Percentiles rank a stretch among this genome's conserved stretches.
Evolutionary conservation across 2,329 filamentous ascomycete genomes (phyloP).

Genomic region (Pseudophaeomoniella oleicola): DNA sequence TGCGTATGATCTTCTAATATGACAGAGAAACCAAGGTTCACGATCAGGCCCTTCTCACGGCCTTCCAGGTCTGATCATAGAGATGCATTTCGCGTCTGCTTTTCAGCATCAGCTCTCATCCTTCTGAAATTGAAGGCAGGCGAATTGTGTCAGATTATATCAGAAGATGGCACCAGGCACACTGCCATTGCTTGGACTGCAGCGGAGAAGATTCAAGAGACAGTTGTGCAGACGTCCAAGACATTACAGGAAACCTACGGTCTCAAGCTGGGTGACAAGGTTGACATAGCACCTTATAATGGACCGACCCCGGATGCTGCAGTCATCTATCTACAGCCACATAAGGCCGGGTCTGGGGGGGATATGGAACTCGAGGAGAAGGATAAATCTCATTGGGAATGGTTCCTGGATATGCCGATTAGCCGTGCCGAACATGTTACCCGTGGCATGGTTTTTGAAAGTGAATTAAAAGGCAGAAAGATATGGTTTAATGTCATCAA

Average conservation of each 20-base stretch:
- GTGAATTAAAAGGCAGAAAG: constrained; percentile 40
- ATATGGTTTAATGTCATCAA: constrained; percentile 46
- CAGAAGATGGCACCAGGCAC: neutral
- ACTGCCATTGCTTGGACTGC: constrained; percentile 48
- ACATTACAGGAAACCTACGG: constrained; percentile 57
- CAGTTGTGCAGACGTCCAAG: constrained; percentile 58
- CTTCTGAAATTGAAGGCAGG: constrained; percentile 41
- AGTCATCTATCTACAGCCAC: constrained; percentile 36
- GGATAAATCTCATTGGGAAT: constrained; percentile 32
- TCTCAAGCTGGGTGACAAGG: constrained; percentile 56
- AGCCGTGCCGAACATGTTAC: constrained; percentile 51
- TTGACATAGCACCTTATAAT: constrained; percentile 44
- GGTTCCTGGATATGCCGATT: constrained; percentile 29
- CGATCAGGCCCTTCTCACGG: constrained; percentile 38
- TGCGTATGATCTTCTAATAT: too few species aligned
- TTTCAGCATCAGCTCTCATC: constrained; percentile 41
- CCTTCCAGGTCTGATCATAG: constrained; percentile 33
- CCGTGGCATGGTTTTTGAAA: constrained; percentile 55
- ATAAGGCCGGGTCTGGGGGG: neutral
- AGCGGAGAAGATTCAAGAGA: constrained; percentile 47
- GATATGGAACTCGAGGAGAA: constrained; percentile 10
- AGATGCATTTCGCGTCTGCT: constrained; percentile 44
- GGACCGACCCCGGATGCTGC: constrained; percentile 38
- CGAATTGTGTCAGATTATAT: constrained; percentile 39
- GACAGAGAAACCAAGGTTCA: constrained; percentile 29